Conservation (phyloP, 768 basidiomycete species). For the Leccinum disarticulatum region DNA sequence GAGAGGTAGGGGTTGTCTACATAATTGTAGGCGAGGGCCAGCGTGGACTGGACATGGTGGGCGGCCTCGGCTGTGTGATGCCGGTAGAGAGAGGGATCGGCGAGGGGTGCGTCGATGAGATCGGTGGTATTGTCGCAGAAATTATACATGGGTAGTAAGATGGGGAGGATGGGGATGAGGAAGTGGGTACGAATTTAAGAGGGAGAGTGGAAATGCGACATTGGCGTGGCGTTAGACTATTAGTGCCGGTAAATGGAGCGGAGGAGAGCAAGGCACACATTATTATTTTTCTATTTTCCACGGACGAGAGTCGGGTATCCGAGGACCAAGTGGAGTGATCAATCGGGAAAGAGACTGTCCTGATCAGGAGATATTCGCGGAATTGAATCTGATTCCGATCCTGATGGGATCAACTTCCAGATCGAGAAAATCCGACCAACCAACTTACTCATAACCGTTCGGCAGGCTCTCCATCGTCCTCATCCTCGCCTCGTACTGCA, state of each 20-base stretch:
- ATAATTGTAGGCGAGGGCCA: slow-evolving; percentile 18
- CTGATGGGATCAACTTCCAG: slow-evolving; percentile 23
- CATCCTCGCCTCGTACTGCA: not conserved
- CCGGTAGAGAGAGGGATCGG: slow-evolving; percentile 1
- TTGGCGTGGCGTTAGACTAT: slow-evolving; percentile 1
- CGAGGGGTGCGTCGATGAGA: slow-evolving; percentile 10
- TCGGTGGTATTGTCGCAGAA: slow-evolving; percentile 6
- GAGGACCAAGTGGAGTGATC: slow-evolving; percentile 18
- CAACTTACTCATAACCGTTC: not conserved
- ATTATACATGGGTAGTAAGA: slow-evolving; percentile 9
- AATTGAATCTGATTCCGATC: slow-evolving; percentile 25
- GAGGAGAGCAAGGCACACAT: not conserved
- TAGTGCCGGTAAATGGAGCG: not conserved
- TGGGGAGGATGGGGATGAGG: not conserved
- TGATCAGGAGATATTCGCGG: slow-evolving; percentile 21
- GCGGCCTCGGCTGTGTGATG: not conserved
- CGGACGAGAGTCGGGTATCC: slow-evolving; percentile 16
- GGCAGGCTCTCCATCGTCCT: not conserved
- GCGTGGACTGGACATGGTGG: not conserved
- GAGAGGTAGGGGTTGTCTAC: slow-evolving; percentile 11
- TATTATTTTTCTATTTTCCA: not conserved
- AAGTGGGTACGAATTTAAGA: slow-evolving; percentile 7
- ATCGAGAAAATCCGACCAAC: slow-evolving; percentile 5
- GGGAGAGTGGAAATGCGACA: not conserved
- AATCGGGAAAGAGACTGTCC: not conserved